Evolutionary conservation across 2,329 filamentous ascomycete genomes (phyloP).

Genomic region (Fusarium sp.): DNA sequence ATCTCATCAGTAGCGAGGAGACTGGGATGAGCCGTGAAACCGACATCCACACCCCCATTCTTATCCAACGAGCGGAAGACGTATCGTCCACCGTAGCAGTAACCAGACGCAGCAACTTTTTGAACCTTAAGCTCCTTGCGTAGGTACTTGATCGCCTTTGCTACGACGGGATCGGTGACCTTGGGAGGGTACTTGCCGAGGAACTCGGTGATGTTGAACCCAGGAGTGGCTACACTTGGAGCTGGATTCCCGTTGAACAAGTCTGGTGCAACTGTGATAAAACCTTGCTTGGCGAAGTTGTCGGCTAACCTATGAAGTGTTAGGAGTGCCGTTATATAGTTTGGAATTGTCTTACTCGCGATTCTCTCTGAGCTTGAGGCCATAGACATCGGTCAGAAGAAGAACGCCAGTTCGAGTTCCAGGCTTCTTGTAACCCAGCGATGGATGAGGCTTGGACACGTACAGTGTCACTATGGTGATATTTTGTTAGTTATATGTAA

Average conservation of each 20-base stretch:
- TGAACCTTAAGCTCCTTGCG: slow-evolving; percentile 56
- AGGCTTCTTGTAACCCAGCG: slow-evolving; percentile 4
- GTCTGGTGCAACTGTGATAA: slow-evolving; percentile 26
- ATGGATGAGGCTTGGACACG: slow-evolving; percentile 17
- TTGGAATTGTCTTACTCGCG: background rate
- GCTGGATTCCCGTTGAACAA: slow-evolving; percentile 23
- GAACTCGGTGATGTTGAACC: slow-evolving; percentile 21
- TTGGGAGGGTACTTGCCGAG: slow-evolving; percentile 22
- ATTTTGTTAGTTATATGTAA: background rate
- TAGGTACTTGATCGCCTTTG: slow-evolving; percentile 27
- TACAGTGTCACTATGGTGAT: slow-evolving; percentile 15
- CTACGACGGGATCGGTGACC: slow-evolving; percentile 29
- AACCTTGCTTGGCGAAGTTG: slow-evolving; percentile 29
- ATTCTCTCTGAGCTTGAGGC: slow-evolving; percentile 23
- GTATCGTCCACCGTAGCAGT: slow-evolving; percentile 72
- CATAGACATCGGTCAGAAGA: slow-evolving; percentile 35
- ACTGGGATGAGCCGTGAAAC: slow-evolving; percentile 73
- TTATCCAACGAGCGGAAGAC: slow-evolving; percentile 66
- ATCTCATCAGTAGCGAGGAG: slow-evolving; percentile 69
- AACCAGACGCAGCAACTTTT: slow-evolving; percentile 66
- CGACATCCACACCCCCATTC: slow-evolving; percentile 63
- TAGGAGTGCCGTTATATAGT: fast-evolving
- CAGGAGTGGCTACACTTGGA: background rate
- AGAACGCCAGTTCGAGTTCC: slow-evolving; percentile 22
- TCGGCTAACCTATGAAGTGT: slow-evolving; percentile 17